These are phyloP conservation scores for Turritis glabra DNA, from an alignment of 345 rosid species.

Conservation along the genomic window DNA sequence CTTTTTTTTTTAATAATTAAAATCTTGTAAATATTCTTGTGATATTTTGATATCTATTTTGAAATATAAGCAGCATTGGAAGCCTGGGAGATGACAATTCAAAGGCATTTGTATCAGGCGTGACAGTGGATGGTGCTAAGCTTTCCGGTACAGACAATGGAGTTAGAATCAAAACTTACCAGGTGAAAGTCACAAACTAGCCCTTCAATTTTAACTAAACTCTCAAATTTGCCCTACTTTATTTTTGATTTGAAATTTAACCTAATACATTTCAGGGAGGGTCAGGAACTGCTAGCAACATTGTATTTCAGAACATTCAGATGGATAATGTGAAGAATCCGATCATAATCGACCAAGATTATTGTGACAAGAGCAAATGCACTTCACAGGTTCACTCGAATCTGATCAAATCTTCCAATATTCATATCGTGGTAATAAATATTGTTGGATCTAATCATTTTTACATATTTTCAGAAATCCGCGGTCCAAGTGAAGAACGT, in stretches of 20 bases:
- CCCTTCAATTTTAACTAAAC: neutral
- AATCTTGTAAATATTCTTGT: neutral
- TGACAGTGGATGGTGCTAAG: slow-evolving; percentile 65
- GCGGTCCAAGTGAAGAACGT: slow-evolving; percentile 74
- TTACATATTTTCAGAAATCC: slow-evolving; percentile 47
- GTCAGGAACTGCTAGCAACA: slow-evolving; percentile 74
- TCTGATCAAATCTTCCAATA: neutral
- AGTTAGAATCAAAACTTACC: slow-evolving; percentile 90
- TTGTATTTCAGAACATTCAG: slow-evolving; percentile 64
- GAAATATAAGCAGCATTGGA: slow-evolving; percentile 59
- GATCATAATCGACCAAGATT: slow-evolving; percentile 77
- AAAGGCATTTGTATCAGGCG: slow-evolving; percentile 63
- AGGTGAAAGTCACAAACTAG: slow-evolving; percentile 40
- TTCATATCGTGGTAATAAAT: neutral
- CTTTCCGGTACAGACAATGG: slow-evolving; percentile 73
- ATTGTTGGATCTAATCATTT: neutral
- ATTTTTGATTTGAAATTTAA: neutral
- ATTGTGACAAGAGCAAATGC: slow-evolving; percentile 80
- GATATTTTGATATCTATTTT: neutral
- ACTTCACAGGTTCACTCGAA: slow-evolving; percentile 48
- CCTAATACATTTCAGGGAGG: slow-evolving; percentile 59
- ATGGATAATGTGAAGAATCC: slow-evolving; percentile 79
- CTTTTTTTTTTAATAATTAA: neutral
- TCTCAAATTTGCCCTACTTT: neutral
- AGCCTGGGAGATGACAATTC: slow-evolving; percentile 65